Evolutionary conservation across 371 early-diverging fungal species (phyloP), one percentile per base, ranked within the genome.

Genomic region (Blastocladiella emersonii): DNA sequence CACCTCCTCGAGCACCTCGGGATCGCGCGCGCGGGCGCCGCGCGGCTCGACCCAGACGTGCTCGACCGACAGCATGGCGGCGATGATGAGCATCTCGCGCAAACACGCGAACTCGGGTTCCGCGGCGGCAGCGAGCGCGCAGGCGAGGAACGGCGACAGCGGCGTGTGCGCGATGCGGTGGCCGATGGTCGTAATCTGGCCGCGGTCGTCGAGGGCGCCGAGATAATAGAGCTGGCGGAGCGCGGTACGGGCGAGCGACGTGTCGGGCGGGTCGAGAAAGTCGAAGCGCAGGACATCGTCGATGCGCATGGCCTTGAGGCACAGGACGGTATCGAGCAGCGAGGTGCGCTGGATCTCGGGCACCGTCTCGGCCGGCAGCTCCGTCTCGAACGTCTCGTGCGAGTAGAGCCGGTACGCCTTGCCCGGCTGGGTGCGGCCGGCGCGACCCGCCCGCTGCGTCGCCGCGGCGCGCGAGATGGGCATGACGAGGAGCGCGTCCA

Each of bases 401-500:
- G 82, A 81, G 66, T 85, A 88, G 34, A 88, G 67, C 45, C 87
- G 72, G 68, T 76, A 87, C 32, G 78, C 80, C 34, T 78, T 76
- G n/a, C 89, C 89, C 10, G 68, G 56, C 13, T 68, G 72, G 0
- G 77, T 78, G 64, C 87, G 65, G 41, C 85, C 85, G 41, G 84
- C 80, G 44, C 88, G 68, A 23, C 88, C 88, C 17, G 76, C 74
- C 48, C 88, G 67, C 70, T 88, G 88, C 3, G 78, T 77, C 13
- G 87, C 86, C 12, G 79, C 75, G n/a, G 81, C 76, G 63, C 79
- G 78, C n/a, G 75, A 73, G 59, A 93, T 85, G 19, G 86, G 88
- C n/a, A 84, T 85, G 0, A 90, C 84, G 23, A 89, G 65, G 32
- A 84, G 62, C 3, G 73, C 76, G 61, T 92, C 92, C 83, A 93